Evolutionary conservation across 2,329 filamentous ascomycete genomes (phyloP).

Genomic region (Diaporthe australafricana): DNA sequence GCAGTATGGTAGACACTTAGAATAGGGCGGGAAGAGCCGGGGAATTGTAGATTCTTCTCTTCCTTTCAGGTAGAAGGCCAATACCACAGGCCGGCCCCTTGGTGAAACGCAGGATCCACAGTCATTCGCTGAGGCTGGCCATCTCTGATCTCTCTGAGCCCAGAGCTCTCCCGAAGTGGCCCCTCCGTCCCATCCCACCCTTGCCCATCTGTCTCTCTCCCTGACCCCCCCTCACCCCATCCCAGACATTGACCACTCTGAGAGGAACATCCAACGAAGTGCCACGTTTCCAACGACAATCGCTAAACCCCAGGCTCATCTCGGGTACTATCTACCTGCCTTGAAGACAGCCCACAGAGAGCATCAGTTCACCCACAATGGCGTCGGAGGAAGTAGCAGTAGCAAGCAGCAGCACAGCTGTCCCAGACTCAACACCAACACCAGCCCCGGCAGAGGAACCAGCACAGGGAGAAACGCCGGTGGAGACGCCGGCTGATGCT

Average conservation of each 20-base stretch:
- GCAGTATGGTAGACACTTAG: background rate
- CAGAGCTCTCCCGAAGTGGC: slow-evolving; percentile 10
- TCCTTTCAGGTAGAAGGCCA: background rate
- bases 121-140: slow-evolving; percentile 21
- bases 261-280: slow-evolving; percentile 13
- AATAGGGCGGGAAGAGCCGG: background rate
- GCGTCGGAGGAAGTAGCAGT: slow-evolving; percentile 32
- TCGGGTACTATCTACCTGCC: background rate
- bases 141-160: slow-evolving; percentile 27
- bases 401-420: slow-evolving; percentile 23
- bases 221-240: background rate
- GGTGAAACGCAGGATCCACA: slow-evolving; percentile 26
- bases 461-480: slow-evolving; percentile 1
- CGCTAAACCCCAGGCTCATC: background rate
- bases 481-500: background rate
- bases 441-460: slow-evolving; percentile 10
- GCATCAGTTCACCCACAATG: slow-evolving; percentile 24
- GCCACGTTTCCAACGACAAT: slow-evolving; percentile 27
- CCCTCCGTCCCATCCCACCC: slow-evolving; percentile 21
- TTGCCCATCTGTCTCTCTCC: background rate
- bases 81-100: slow-evolving; percentile 10
- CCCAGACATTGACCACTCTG: slow-evolving; percentile 4
- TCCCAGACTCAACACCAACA: slow-evolving; percentile 16
- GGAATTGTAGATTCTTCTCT: slow-evolving; percentile 4
- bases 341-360: slow-evolving; percentile 1